Conservation (phyloP, 805 yeast species). For the Yarrowia keelungensis region DNA sequence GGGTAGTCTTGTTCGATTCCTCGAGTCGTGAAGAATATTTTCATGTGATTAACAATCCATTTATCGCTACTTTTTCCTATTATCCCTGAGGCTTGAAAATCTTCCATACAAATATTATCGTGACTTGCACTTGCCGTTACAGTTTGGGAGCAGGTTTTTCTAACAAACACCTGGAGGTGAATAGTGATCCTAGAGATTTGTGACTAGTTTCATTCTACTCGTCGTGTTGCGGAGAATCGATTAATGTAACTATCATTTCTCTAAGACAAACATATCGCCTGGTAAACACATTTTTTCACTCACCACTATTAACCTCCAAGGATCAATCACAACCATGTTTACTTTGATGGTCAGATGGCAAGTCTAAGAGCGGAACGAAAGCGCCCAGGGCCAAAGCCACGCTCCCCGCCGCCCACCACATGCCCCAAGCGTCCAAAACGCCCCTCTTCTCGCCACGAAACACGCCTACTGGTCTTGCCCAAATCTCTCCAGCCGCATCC, state of each 20-base stretch:
- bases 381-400: neutral
- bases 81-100: neutral
- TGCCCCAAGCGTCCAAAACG: neutral
- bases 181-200: too few species aligned
- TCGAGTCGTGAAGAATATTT: neutral
- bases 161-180: neutral
- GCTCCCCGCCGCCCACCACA: neutral
- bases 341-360: slow-evolving; percentile 7
- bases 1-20: neutral
- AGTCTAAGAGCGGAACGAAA: slow-evolving; percentile 13
- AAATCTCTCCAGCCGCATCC: slow-evolving; percentile 22
- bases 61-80: neutral
- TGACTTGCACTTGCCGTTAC: slow-evolving; percentile 18
- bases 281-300: neutral
- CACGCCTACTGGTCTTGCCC: neutral
- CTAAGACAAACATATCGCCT: neutral
- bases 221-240: neutral
- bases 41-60: neutral
- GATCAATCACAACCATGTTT: slow-evolving; percentile 4
- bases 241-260: too few species aligned
- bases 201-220: neutral
- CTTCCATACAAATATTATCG: slow-evolving; percentile 7
- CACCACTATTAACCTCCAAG: neutral
- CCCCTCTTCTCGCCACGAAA: too few species aligned
- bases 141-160: slow-evolving; percentile 16